A percentile compares a stretch with the other conserved stretches of the same genome.
These are phyloP conservation scores for Plasmodium cynomolgi DNA, from an alignment of 169 alveolate species.

Conservation along the genomic window DNA sequence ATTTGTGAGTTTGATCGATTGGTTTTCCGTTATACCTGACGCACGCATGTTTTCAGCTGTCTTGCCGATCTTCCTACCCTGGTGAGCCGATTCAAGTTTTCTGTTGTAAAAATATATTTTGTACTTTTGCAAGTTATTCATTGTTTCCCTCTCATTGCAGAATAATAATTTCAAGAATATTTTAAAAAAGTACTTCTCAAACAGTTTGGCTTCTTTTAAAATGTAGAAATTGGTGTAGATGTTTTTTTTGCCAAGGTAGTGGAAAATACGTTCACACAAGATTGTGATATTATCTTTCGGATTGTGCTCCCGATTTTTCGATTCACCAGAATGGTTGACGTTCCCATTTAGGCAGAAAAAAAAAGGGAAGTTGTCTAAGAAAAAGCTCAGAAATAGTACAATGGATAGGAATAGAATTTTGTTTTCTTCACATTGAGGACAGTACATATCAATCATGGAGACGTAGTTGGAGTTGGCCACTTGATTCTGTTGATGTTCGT, in stretches of 20 bases:
- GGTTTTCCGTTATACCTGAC: neutral
- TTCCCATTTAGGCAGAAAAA: neutral
- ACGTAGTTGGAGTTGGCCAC: slow-evolving; percentile 9
- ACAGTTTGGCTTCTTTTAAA: slow-evolving; percentile 7
- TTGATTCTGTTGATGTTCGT: neutral
- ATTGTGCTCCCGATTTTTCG: neutral
- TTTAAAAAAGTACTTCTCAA: slow-evolving; percentile 49
- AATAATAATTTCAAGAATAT: slow-evolving; percentile 41
- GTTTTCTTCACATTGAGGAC: slow-evolving; percentile 41
- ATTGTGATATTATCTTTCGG: slow-evolving; percentile 14
- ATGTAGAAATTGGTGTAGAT: slow-evolving; percentile 25
- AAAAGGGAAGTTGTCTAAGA: slow-evolving; percentile 51
- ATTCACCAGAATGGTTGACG: neutral
- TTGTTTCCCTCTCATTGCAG: slow-evolving; percentile 34
- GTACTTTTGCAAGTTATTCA: slow-evolving; percentile 58
- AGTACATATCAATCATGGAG: slow-evolving; percentile 37
- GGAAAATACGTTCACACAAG: slow-evolving; percentile 44
- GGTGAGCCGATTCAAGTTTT: neutral
- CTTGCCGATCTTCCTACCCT: neutral
- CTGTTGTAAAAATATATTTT: slow-evolving; percentile 30
- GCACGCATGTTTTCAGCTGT: neutral
- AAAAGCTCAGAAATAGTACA: slow-evolving; percentile 36
- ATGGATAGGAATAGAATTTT: slow-evolving; percentile 51
- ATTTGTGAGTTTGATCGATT: neutral
- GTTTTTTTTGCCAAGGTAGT: slow-evolving; percentile 47